phyloP scores from a whole-genome alignment of 2,329 filamentous ascomycete genomes.

The Hypoxylon sp. region DNA sequence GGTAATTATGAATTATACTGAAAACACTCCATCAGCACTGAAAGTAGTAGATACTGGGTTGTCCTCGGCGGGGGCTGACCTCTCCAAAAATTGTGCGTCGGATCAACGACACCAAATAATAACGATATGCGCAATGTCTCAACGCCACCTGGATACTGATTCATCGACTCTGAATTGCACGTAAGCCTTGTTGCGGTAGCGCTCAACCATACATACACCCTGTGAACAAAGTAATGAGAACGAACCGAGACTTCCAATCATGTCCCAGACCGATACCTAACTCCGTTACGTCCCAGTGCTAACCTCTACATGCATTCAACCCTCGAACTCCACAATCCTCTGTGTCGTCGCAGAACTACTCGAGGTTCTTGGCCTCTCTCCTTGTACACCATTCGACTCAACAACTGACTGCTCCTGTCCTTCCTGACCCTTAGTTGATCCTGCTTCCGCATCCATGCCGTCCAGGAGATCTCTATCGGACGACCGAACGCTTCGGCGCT shows the following conservation, averaged over 20 bases:
- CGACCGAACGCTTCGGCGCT: constrained; percentile 73
- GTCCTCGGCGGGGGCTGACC: constrained; percentile 2
- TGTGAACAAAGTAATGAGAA: constrained; percentile 38
- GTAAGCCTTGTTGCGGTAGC: constrained; percentile 41
- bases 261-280: constrained; percentile 47
- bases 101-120: constrained; percentile 39
- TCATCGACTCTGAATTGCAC: constrained; percentile 42
- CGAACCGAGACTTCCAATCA: constrained; percentile 42
- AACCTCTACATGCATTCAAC: constrained; percentile 50
- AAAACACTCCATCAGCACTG: not conserved
- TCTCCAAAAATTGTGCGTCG: constrained; percentile 18
- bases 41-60: not conserved
- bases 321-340: constrained; percentile 62
- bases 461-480: constrained; percentile 78
- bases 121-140: constrained; percentile 42
- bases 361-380: constrained; percentile 38
- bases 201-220: constrained; percentile 36
- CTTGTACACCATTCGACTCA: constrained; percentile 47
- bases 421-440: constrained; percentile 56
- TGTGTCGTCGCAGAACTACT: constrained; percentile 50
- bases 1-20: not conserved
- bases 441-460: constrained; percentile 78
- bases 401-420: constrained; percentile 48
- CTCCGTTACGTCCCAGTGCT: constrained; percentile 37
- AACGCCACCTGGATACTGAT: constrained; percentile 33